These are phyloP conservation scores for Cocos nucifera DNA, from an alignment of 176 grass and related monocot genomes.

Conservation along the genomic window DNA sequence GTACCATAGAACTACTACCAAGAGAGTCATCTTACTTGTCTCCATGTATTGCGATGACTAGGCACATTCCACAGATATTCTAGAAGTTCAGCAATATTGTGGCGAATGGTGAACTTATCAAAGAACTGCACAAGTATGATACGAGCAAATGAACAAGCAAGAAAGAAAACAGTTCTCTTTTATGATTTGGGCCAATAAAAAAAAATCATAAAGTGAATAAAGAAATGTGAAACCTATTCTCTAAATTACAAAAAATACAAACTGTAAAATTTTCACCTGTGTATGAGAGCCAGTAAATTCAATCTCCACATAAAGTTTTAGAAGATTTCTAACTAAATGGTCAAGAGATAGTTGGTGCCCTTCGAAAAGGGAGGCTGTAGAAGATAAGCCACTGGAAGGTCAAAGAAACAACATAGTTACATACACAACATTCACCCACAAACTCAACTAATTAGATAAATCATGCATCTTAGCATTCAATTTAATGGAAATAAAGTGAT, in stretches of 20 bases:
- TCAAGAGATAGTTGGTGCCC: slow-evolving; percentile 81
- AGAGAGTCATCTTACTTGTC: slow-evolving; percentile 40
- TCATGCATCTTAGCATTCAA: background rate
- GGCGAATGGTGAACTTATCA: slow-evolving; percentile 93
- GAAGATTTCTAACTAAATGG: slow-evolving; percentile 87
- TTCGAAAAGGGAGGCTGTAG: slow-evolving; percentile 78
- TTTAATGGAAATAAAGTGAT: slow-evolving; percentile 9
- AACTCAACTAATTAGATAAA: background rate
- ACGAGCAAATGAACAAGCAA: slow-evolving; percentile 10
- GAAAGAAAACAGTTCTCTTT: no score
- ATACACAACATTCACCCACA: slow-evolving; percentile 1
- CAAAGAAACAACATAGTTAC: slow-evolving; percentile 6
- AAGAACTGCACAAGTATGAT: slow-evolving; percentile 47
- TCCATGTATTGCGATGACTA: slow-evolving; percentile 84
- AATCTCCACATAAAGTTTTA: slow-evolving; percentile 98
- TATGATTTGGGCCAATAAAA: no score
- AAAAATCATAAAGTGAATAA: no score
- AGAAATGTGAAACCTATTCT: no score
- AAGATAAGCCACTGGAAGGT: slow-evolving; percentile 49
- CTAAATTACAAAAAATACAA: no score
- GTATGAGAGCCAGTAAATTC: slow-evolving; percentile 98
- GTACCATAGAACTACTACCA: no score
- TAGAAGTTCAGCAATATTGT: slow-evolving; percentile 96
- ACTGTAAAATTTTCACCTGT: slow-evolving; percentile 35
- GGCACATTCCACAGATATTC: slow-evolving; percentile 94